Conservation (phyloP, 208 protist species). For the Porcisia hertigi region DNA sequence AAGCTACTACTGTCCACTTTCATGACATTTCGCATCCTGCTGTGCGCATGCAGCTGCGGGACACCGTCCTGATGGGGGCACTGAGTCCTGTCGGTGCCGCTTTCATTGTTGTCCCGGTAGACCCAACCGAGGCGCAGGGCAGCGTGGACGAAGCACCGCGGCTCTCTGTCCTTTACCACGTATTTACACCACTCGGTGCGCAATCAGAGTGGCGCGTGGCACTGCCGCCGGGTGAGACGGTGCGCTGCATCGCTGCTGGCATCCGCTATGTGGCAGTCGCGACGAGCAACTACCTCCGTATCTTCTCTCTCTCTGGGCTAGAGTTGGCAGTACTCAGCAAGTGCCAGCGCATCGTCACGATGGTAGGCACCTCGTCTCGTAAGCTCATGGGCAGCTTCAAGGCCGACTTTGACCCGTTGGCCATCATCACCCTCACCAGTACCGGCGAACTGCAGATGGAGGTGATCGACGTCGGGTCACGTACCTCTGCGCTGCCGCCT, state of each 20-base stretch:
- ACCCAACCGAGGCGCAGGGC: slow-evolving; percentile 30
- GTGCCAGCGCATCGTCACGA: slow-evolving; percentile 76
- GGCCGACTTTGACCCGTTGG: slow-evolving; percentile 78
- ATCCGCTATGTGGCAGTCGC: slow-evolving; percentile 76
- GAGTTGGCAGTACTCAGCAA: slow-evolving; percentile 83
- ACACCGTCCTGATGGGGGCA: slow-evolving; percentile 70
- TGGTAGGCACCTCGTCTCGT: slow-evolving; percentile 74
- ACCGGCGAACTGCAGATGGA: slow-evolving; percentile 55
- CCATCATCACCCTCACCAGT: slow-evolving; percentile 53
- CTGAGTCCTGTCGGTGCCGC: slow-evolving; percentile 76
- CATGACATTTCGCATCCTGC: slow-evolving; percentile 77
- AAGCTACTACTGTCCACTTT: slow-evolving; percentile 77
- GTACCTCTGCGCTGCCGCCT: slow-evolving; percentile 43
- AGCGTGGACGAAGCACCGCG: slow-evolving; percentile 50
- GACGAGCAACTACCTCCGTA: slow-evolving; percentile 75
- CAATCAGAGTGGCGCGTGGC: slow-evolving; percentile 82
- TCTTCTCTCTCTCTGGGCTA: slow-evolving; percentile 84
- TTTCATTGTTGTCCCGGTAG: slow-evolving; percentile 55
- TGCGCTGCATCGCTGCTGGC: slow-evolving; percentile 77
- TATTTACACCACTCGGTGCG: slow-evolving; percentile 73
- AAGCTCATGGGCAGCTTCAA: slow-evolving; percentile 58
- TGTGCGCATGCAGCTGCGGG: slow-evolving; percentile 62
- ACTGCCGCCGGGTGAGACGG: slow-evolving; percentile 69
- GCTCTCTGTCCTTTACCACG: slow-evolving; percentile 72
- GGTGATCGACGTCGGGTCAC: slow-evolving; percentile 75